A percentile compares a stretch with the other conserved stretches of the same genome.
Conservation (phyloP, 441 rosid species). For the Pelargonium myrrhifolium region DNA sequence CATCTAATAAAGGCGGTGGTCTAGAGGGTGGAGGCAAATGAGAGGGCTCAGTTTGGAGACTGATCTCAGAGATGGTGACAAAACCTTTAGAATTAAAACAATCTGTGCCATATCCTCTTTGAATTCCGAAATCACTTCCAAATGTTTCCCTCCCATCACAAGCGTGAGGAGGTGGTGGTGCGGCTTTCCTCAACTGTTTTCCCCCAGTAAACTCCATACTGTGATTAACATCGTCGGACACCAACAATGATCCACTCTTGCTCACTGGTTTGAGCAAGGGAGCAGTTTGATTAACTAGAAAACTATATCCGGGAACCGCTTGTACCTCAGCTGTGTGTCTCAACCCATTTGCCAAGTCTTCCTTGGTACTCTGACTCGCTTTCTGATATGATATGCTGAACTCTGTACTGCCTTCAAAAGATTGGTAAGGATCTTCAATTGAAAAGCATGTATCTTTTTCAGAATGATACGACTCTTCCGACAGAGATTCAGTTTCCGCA, state of each 20-base stretch:
- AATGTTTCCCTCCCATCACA: constrained; percentile 20
- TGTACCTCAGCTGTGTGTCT: too few relatives aligned
- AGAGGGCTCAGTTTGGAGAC: constrained; percentile 67
- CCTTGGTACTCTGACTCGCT: too few relatives aligned
- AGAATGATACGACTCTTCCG: constrained; percentile 56
- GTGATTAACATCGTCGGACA: constrained; percentile 28
- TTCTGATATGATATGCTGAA: constrained; percentile 40
- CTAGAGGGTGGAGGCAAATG: constrained; percentile 80
- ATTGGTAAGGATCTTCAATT: constrained; percentile 55
- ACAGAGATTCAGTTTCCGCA: constrained; percentile 49
- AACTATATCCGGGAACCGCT: too few relatives aligned
- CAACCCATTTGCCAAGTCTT: constrained; percentile 23
- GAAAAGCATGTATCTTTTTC: constrained; percentile 39
- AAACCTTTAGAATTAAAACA: constrained; percentile 43
- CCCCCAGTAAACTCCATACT: constrained; percentile 27
- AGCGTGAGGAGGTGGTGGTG: constrained; percentile 34
- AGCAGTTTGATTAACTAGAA: constrained; percentile 19
- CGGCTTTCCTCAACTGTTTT: constrained; percentile 40
- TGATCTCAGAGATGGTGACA: constrained; percentile 72
- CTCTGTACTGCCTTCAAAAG: constrained; percentile 47
- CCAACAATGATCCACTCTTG: constrained; percentile 21
- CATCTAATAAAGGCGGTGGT: constrained; percentile 33
- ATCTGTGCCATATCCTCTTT: constrained; percentile 30
- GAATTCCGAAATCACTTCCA: constrained; percentile 26
- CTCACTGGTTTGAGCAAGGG: constrained; percentile 27